Evolutionary conservation across 2,329 filamentous ascomycete genomes (phyloP), one percentile per base, ranked within the genome.

Genomic region (Didymella exigua): DNA sequence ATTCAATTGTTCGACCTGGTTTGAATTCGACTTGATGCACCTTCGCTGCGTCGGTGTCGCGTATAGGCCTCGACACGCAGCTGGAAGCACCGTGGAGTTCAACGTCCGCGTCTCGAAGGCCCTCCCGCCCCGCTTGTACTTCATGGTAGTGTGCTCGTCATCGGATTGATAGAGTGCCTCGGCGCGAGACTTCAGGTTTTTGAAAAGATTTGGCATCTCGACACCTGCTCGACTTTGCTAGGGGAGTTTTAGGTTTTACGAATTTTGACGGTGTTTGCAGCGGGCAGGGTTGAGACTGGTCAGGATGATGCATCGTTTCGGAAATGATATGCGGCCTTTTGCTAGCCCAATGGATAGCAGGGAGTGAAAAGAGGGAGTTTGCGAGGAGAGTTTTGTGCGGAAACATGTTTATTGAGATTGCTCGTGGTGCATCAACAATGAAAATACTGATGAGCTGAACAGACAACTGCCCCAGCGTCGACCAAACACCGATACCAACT

Each of bases 51-150:
- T n/a, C 9, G 34, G 24, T 5, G 18, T 10, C 10, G 38, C 38
- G 13, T 43, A 50, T n/a, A 50, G 24, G 3, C 47, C 47, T 4
- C 47, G 38, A 7, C 40, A 43, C 21, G 47, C 47, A 16, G 47
- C 47, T 30, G 38, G 42, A 5, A n/a, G 30, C 5, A 31, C 23
- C 8, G 18, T 13, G 2, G 13, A 23, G 7, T 16, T 18, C 13
- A 36, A 5, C 2, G 23, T 21, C 7, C 29, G 19, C 6, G 41
- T 24, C 36, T 23, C 21, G 13, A 9, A 19, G 19, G 11, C 11
- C 36, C 8, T 14, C 21, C n/a, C 21, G 13, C 6, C 8, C 3
- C 16, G 23, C n/a, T 7, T 18, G 13, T 10, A 29, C 2, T 26
- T 41, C 14, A 6, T 27, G 14, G 10, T 27, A 5, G 16, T 24